Percentiles rank a stretch among this genome's conserved stretches.
Conservation (phyloP, 2,329 filamentous ascomycete species). For the Clonostachys solani region DNA sequence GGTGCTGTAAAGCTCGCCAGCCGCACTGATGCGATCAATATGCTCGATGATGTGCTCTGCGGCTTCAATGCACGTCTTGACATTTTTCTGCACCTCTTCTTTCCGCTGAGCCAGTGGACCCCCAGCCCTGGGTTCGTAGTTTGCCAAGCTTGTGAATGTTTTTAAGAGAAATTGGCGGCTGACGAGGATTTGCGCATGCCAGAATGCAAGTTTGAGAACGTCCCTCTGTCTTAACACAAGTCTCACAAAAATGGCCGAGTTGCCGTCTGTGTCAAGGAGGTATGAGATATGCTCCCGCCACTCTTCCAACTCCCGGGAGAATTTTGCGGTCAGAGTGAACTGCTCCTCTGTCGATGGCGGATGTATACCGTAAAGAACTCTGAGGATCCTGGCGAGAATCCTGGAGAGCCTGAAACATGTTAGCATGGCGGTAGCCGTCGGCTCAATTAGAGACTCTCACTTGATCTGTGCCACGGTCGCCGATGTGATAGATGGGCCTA, state of each 20-base stretch:
- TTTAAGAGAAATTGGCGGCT: conserved; percentile 30
- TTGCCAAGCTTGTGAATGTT: conserved; percentile 17
- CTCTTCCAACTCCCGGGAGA: conserved; percentile 19
- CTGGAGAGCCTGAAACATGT: conserved; percentile 14
- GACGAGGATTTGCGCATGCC: conserved; percentile 34
- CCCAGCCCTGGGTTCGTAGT: background rate
- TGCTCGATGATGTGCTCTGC: conserved; percentile 30
- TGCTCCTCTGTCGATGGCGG: conserved; percentile 16
- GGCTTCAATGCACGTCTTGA: conserved; percentile 25
- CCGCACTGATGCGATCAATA: conserved; percentile 29
- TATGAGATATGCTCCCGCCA: conserved; percentile 25
- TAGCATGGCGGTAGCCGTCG: background rate
- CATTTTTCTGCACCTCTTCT: conserved; percentile 6
- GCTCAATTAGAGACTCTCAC: conserved; percentile 8
- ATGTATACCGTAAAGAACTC: conserved; percentile 25
- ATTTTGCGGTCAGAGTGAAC: conserved; percentile 17
- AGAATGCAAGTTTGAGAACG: conserved; percentile 33
- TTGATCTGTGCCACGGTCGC: conserved; percentile 25
- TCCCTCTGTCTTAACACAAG: conserved; percentile 35
- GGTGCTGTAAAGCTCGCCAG: conserved; percentile 22
- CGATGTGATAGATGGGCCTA: conserved; percentile 16
- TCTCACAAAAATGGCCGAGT: conserved; percentile 20
- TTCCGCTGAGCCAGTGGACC: background rate
- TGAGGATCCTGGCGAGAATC: conserved; percentile 25
- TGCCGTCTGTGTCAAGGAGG: conserved; percentile 29